Base-by-base conservation (phyloP, 2,329 filamentous ascomycete genomes). In the Hansfordia pulvinata region DNA sequence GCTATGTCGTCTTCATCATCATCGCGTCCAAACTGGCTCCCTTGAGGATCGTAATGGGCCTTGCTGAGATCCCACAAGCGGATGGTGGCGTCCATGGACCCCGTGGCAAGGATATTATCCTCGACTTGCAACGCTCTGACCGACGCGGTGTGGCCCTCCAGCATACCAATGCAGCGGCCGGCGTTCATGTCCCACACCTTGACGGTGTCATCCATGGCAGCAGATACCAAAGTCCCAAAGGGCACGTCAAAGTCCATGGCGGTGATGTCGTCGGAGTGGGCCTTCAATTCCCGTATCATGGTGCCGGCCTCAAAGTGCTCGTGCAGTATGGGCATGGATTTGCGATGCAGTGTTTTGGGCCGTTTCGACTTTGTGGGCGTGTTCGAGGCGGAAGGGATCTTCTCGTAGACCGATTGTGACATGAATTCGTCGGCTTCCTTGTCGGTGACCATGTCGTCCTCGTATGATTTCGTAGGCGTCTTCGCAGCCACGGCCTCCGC, bases 341-440 rank as follows among this genome's bases (percentile, higher is more conserved):
- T 84, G 34, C 78, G 69, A 30, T 77, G 66, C 34, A 68, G 65
- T 20, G 65, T 69, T 48, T 72, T 66, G 23, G 53, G 53, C 38
- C 62, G 64, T 40, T 61, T 64, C 10, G 54, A 38, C 44, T 61
- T 65, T 6, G 63, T 48, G 2, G 67, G 59, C 3, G 65, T 62
- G 39, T 54, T 62, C 13, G 50, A 49, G 16, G 56, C 46, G 8
- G 57, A 54, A 2, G 86, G 83, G 7, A 98, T 59, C 53, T 94
- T 94, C 39, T 92, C 81, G 50, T 96, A 98, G 40, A 98, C 83
- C 9, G 86, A 94, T 51, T 94, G 84, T 3, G 90, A 94, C 90
- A 96, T 96, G 59, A 96, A 98, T 1, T 63, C 66, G 20, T 62
- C 54, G 19, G 65, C 58, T 26, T 63, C 59, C 31, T 59, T 54